These are phyloP conservation scores for Chaetomium tenue DNA, from an alignment of 495 filamentous ascomycete genomes.

Conservation along the genomic window DNA sequence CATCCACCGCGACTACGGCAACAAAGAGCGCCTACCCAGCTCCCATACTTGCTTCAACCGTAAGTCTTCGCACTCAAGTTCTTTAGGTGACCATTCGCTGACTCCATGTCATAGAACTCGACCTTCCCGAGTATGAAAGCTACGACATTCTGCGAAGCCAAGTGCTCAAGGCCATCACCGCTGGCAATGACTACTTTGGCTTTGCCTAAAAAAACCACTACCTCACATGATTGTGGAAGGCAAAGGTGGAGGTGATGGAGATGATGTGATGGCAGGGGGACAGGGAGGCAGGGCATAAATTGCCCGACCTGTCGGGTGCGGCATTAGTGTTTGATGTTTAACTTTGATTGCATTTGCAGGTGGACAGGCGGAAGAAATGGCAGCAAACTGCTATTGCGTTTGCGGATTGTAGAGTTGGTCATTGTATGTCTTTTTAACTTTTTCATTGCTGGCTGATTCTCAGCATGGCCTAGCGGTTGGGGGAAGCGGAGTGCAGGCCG, in stretches of 20 bases:
- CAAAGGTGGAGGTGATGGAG: slow-evolving; percentile 3
- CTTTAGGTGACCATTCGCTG: background rate
- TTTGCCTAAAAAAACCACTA: slow-evolving; percentile 66
- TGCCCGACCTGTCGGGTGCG: slow-evolving; percentile 24
- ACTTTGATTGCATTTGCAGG: slow-evolving; percentile 19
- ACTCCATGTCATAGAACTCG: slow-evolving; percentile 66
- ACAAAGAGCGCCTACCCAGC: slow-evolving; percentile 92
- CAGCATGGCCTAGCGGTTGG: background rate
- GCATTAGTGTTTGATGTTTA: slow-evolving; percentile 7
- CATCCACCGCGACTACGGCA: slow-evolving; percentile 97
- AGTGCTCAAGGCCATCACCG: slow-evolving; percentile 89
- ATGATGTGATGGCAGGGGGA: slow-evolving; percentile 20
- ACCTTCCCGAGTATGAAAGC: slow-evolving; percentile 96
- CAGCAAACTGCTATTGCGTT: slow-evolving; percentile 9
- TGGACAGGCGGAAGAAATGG: slow-evolving; percentile 2
- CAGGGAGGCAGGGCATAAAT: slow-evolving; percentile 31
- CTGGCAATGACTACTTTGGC: slow-evolving; percentile 96
- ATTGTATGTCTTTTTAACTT: background rate
- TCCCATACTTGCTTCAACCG: slow-evolving; percentile 99
- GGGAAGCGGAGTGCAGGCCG: slow-evolving; percentile 19
- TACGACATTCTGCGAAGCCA: slow-evolving; percentile 88
- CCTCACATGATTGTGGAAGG: background rate
- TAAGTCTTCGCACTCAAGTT: slow-evolving; percentile 55
- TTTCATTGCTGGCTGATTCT: slow-evolving; percentile 1
- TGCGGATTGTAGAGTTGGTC: slow-evolving; percentile 4